Conservation (phyloP, 192 early-diverging fungal genomes). For the Linnemannia zychae region DNA sequence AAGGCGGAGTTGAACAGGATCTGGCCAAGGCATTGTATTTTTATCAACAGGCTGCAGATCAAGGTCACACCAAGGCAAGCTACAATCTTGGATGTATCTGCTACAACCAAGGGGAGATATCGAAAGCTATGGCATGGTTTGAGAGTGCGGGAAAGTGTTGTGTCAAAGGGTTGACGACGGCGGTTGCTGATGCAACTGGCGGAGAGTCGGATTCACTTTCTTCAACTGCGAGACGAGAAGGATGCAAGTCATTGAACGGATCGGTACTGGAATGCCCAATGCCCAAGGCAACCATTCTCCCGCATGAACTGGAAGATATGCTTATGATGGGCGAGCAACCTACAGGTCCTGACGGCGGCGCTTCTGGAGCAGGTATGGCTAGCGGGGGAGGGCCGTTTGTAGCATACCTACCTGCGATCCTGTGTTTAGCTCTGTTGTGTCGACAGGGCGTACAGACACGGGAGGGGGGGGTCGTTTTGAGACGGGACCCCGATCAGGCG, state of each 20-base stretch:
- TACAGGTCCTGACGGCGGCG: background rate
- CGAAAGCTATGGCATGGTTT: constrained; percentile 49
- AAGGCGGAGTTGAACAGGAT: constrained; percentile 45
- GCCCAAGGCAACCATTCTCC: constrained; percentile 10
- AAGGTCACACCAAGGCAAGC: constrained; percentile 50
- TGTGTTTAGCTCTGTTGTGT: constrained; percentile 38
- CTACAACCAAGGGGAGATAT: constrained; percentile 37
- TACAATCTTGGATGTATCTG: constrained; percentile 48
- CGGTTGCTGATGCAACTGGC: background rate
- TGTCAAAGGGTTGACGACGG: constrained; percentile 8
- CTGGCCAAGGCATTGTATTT: constrained; percentile 43
- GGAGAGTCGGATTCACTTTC: background rate
- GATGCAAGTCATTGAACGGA: background rate
- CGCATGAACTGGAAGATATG: constrained; percentile 37
- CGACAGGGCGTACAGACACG: constrained; percentile 41
- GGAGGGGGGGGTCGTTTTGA: constrained; percentile 23
- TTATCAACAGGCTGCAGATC: constrained; percentile 50
- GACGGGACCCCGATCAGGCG: constrained; percentile 30
- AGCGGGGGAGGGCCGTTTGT: constrained; percentile 23
- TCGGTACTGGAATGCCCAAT: constrained; percentile 1
- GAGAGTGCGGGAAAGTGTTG: constrained; percentile 43
- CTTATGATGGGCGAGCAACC: constrained; percentile 8
- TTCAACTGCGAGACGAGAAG: background rate
- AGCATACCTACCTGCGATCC: constrained; percentile 38
- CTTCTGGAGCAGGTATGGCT: no score